A percentile compares a stretch with the other conserved stretches of the same genome.
phyloP scores from a whole-genome alignment of 225 moss, liverwort and hornwort genomes.

The Thuidium tamariscinum region DNA sequence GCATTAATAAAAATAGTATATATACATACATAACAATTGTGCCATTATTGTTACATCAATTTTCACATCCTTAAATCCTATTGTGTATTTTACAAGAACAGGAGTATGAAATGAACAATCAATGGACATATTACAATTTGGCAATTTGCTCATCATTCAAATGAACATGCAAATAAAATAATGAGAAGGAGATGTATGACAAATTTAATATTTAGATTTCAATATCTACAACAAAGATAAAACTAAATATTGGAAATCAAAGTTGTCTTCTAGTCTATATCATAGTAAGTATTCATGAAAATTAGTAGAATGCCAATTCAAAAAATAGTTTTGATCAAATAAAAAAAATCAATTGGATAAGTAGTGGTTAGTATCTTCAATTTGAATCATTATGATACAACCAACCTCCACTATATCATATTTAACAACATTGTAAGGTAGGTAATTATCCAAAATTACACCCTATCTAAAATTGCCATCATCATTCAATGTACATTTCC shows the following conservation, averaged over 20 bases:
- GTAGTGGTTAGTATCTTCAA: background rate
- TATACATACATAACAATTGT: too few species aligned
- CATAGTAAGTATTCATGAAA: background rate
- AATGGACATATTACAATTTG: background rate
- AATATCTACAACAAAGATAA: background rate
- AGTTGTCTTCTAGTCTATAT: background rate
- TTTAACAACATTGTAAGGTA: background rate
- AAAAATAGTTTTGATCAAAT: background rate
- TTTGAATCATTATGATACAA: background rate
- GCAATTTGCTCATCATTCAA: background rate
- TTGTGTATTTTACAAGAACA: background rate
- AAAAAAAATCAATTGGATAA: background rate
- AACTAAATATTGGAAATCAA: background rate
- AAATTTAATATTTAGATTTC: background rate
- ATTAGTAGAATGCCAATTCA: background rate
- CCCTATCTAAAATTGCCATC: too few species aligned
- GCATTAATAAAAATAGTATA: too few species aligned
- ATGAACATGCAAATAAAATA: background rate
- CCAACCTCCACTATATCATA: background rate
- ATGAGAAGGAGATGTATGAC: too few species aligned
- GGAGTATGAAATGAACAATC: background rate
- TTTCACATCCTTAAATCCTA: background rate
- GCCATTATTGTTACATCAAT: too few species aligned
- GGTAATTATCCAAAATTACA: background rate
- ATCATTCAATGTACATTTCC: too few species aligned